Evolutionary conservation across 1,139 yeast species (phyloP).

Genomic region (Pichia sp.): DNA sequence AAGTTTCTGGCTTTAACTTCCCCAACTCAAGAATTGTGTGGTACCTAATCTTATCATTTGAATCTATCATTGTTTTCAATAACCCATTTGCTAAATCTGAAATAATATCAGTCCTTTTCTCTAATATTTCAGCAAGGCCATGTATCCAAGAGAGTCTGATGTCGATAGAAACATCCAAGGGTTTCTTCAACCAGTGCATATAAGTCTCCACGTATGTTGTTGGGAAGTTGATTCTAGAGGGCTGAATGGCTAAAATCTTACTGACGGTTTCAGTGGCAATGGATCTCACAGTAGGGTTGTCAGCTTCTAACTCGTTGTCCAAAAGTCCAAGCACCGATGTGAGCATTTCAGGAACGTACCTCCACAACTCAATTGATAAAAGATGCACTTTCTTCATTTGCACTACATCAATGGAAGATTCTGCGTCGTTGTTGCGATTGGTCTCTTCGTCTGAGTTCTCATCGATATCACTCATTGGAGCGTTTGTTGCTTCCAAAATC

Average conservation of each 20-base stretch:
- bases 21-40: conserved; percentile 40
- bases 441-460: conserved; percentile 11
- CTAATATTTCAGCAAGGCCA: conserved; percentile 40
- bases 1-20: conserved; percentile 20
- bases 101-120: conserved; percentile 41
- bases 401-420: conserved; percentile 1
- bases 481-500: conserved; percentile 41
- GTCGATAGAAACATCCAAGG: conserved; percentile 56
- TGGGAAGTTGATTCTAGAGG: conserved; percentile 51
- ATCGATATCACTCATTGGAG: conserved; percentile 26
- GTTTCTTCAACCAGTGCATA: conserved; percentile 67
- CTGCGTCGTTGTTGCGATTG: not conserved
- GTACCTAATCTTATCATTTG: conserved; percentile 67
- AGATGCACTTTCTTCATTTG: conserved; percentile 54
- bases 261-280: conserved; percentile 75
- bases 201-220: conserved; percentile 56
- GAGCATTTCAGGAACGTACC: conserved; percentile 65
- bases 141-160: conserved; percentile 72
- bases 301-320: conserved; percentile 75
- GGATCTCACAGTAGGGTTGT: conserved; percentile 52
- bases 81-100: conserved; percentile 52
- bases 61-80: conserved; percentile 63
- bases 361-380: conserved; percentile 67
- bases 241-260: conserved; percentile 45
- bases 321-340: conserved; percentile 72